A percentile compares a stretch with the other conserved stretches of the same genome.
These are phyloP conservation scores for Tremellales sp. DNA, from an alignment of 1,284 basidiomycete species.

Conservation along the genomic window DNA sequence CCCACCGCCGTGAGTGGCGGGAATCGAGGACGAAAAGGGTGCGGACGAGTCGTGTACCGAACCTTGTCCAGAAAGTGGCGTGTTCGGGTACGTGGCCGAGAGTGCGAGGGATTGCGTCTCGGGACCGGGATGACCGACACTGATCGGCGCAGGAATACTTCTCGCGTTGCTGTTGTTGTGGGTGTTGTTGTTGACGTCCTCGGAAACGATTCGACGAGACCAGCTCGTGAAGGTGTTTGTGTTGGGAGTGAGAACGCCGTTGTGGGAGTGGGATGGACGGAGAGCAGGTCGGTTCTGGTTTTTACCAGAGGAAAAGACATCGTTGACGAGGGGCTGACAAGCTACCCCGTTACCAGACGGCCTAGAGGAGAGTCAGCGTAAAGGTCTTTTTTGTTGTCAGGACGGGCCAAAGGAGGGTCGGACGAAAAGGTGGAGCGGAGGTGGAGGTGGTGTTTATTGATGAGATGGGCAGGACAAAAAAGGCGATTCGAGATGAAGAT, in stretches of 20 bases:
- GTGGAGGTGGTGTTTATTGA: neutral
- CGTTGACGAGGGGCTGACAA: slow-evolving; percentile 9
- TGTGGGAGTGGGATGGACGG: slow-evolving; percentile 19
- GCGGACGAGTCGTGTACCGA: slow-evolving; percentile 15
- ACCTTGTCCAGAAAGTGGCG: neutral
- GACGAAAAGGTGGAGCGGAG: neutral
- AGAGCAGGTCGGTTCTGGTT: slow-evolving; percentile 49
- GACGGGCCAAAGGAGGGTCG: neutral
- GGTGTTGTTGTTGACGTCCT: slow-evolving; percentile 1
- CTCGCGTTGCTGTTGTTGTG: too few species aligned
- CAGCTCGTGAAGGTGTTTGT: neutral
- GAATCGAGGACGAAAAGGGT: slow-evolving; percentile 9
- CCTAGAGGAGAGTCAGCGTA: neutral
- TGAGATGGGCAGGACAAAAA: neutral
- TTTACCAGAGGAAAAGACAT: slow-evolving; percentile 48
- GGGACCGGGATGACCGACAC: too few species aligned
- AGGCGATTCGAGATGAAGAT: slow-evolving; percentile 1
- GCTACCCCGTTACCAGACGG: neutral
- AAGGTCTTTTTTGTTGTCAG: neutral
- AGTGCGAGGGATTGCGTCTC: too few species aligned
- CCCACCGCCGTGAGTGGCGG: slow-evolving; percentile 4
- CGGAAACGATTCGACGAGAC: slow-evolving; percentile 5
- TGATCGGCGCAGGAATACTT: too few species aligned
- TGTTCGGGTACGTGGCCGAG: neutral
- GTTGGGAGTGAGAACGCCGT: slow-evolving; percentile 8